These are phyloP conservation scores for Entomortierella lignicola DNA, from an alignment of 192 early-diverging fungal species.

Conservation along the genomic window DNA sequence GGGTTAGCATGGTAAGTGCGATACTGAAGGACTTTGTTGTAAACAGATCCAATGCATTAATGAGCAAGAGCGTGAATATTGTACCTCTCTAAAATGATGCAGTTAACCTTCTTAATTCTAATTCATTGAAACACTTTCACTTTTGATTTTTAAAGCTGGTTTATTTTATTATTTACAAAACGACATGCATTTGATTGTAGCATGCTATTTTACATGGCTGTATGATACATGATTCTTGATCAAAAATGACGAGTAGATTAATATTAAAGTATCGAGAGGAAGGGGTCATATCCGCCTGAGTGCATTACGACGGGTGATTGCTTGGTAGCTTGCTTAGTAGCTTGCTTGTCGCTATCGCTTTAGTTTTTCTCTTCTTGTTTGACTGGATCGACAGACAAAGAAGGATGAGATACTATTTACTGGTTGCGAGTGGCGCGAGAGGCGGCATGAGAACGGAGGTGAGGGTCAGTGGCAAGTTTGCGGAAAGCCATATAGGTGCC, in stretches of 20 bases:
- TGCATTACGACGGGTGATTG: no score
- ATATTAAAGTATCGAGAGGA: no score
- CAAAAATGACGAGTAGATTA: no score
- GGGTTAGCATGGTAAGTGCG: slow-evolving; percentile 10
- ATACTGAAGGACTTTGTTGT: neutral
- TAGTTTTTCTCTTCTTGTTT: no score
- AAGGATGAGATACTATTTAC: neutral
- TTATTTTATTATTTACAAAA: neutral
- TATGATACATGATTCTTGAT: neutral
- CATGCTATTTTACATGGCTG: neutral
- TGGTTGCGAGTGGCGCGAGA: slow-evolving; percentile 1
- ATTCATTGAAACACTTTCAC: no score
- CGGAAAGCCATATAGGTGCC: slow-evolving; percentile 52
- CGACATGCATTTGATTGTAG: neutral
- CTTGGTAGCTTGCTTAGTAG: no score
- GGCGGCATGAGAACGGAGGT: slow-evolving; percentile 32
- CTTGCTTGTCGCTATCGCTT: no score
- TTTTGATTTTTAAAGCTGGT: no score
- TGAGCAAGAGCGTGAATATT: no score
- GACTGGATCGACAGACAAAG: neutral
- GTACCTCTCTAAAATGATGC: no score
- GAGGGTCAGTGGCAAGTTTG: slow-evolving; percentile 50
- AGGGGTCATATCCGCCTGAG: neutral
- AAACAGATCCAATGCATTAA: slow-evolving; percentile 2
- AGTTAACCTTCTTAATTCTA: no score